Base-by-base conservation (phyloP, 1,284 basidiomycete genomes). In the Xerocomus cyaneibrunnescens region DNA sequence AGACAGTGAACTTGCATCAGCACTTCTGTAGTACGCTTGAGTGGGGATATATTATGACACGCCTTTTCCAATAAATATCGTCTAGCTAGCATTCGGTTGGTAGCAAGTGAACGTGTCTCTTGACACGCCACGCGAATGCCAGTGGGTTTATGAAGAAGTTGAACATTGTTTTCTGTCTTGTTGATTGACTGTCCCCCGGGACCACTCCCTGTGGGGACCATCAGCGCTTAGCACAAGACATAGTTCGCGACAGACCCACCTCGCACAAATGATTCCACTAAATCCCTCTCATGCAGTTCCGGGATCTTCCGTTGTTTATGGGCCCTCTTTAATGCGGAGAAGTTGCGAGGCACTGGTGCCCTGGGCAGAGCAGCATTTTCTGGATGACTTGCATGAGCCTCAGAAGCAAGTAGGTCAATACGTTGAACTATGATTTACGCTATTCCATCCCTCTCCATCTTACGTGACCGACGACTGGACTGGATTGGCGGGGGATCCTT, bases 171-270 rank as follows among this genome's bases (percentile, higher is more conserved):
- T 71, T 86, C 78, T 52, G 89, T 90, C 74, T 92, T 92, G 74
- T 92, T 92, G 63, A 92, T 83, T 23, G 89, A 90, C 73, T 92
- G 89, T 31, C 89, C 89, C 25, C 89, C 89, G 63, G 89, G 89
- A 23, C 89, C 89, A 67, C 89, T 87, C 43, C 88, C 88, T 90
- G 48, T 13, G 36, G 10, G 9, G 19, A 48, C n/a, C n/a, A 52
- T 61, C 19, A 57, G 31, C 22, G 45, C 34, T 61, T 8, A 48
- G 37, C 10, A 44, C 22, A 2, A 3, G 32, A 34, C 3, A 36
- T 25, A n/a, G 27, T n/a, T 32, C 25, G 17, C 22, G 8, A 40
- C 7, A 23, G 34, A 62, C 76, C 51, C 61, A 86, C 89, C 89
- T 69, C 87, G 77, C 50, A 92, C 86, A 66, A 92, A 92, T 19